Evolutionary conservation across 495 filamentous ascomycete genomes (phyloP), one percentile per base, ranked within the genome.

Genomic region (Staphylotrichum tortipilum): DNA sequence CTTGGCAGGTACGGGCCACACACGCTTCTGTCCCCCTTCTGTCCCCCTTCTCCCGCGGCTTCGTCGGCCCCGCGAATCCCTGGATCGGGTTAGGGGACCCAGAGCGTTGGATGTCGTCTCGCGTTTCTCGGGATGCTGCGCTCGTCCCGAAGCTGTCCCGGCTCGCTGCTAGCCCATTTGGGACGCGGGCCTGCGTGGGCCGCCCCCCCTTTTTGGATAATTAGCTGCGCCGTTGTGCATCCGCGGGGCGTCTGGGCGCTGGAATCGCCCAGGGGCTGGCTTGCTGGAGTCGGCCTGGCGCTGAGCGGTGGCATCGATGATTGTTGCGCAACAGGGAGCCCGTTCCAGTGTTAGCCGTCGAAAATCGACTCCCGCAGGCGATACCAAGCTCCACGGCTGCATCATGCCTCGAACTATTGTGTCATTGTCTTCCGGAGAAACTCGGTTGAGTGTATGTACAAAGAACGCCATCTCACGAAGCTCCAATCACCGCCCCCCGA

Each of bases 1-100:
- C 52, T 55, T 55, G 52, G 52, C 47, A 50, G 34, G 24, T 3
- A 34, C 44, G 29, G 29, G 18, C n/a, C n/a, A n/a, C n/a, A n/a
- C n/a, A n/a, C n/a, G n/a, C n/a, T n/a, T n/a, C n/a, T n/a, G n/a
- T n/a, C n/a, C n/a, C n/a, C n/a, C n/a, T n/a, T n/a, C 1, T 5
- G 15, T 23, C 31, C 21, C 26, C 23, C 23, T 9, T 41, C 33
- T 28, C 35, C 21, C 30, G 37, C 43, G 18, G 7, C 2, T 24
- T 29, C 7, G 15, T 44, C 23, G 37, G 31, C 39, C 39, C 33
- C n/a, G n/a, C n/a, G n/a, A 11, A 38, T 22, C 22, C 6, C 7
- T 33, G 49, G 22, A 7, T 21, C 28, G 36, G n/a, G n/a, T n/a
- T n/a, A n/a, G n/a, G n/a, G n/a, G n/a, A 28, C 26, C 36, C 36